Evolutionary conservation across 2,329 filamentous ascomycete species (phyloP).

Genomic region (Trichophyton mentagrophytes): DNA sequence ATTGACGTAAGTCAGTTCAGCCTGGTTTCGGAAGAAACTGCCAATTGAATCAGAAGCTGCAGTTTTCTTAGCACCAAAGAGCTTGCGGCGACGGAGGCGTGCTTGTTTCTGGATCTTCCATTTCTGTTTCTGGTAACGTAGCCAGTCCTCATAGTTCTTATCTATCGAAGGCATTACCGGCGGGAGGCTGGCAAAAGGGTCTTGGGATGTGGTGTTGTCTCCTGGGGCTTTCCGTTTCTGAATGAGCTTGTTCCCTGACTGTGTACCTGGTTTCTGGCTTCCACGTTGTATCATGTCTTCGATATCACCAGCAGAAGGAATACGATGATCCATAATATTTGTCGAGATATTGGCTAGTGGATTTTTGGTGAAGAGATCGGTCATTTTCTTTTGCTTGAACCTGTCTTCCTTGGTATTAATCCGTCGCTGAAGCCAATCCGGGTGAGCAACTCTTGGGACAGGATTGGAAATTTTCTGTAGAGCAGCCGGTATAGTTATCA

Average conservation of each 20-base stretch:
- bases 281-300: constrained; percentile 60
- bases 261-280: constrained; percentile 53
- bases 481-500: constrained; percentile 95
- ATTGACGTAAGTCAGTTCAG: constrained; percentile 75
- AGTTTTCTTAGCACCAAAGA: constrained; percentile 74
- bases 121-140: constrained; percentile 94
- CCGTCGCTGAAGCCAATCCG: constrained; percentile 87
- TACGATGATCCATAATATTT: constrained; percentile 48
- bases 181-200: constrained; percentile 73
- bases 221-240: constrained; percentile 66
- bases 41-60: constrained; percentile 50
- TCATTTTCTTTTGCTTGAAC: constrained; percentile 98
- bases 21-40: constrained; percentile 77
- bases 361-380: constrained; percentile 62
- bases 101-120: constrained; percentile 97
- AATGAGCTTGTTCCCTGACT: constrained; percentile 41
- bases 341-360: constrained; percentile 57
- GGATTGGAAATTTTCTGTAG: constrained; percentile 91
- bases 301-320: constrained; percentile 50
- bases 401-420: constrained; percentile 95
- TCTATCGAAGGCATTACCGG: constrained; percentile 71
- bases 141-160: constrained; percentile 74
- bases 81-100: constrained; percentile 66
- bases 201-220: constrained; percentile 46
- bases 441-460: constrained; percentile 82